Percentiles rank a stretch among this genome's conserved stretches.
These are phyloP conservation scores for Zygosaccharomyces bailii DNA, from an alignment of 805 yeast species.

Conservation along the genomic window DNA sequence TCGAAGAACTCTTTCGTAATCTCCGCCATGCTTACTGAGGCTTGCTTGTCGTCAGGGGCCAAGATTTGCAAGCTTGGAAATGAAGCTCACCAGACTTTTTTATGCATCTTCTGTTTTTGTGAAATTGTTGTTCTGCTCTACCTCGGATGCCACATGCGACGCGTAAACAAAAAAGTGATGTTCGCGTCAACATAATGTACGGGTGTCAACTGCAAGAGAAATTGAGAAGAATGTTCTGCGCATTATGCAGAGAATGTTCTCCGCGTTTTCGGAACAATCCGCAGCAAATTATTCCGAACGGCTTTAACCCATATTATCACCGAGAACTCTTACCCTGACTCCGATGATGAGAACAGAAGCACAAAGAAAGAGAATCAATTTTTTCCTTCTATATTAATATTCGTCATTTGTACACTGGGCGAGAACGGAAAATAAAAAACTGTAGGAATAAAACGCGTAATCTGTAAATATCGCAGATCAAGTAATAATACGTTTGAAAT, in stretches of 20 bases:
- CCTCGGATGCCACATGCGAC: neutral
- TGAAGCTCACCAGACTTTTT: neutral
- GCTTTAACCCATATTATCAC: constrained; percentile 1
- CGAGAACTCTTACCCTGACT: neutral
- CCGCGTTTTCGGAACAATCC: neutral
- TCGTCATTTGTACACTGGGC: neutral
- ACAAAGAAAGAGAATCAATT: no score
- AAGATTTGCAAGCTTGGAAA: neutral
- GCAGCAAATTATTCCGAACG: neutral
- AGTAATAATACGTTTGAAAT: neutral
- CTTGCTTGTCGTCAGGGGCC: neutral
- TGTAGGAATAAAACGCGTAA: neutral
- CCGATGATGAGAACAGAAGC: no score
- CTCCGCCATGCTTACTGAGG: constrained; percentile 6
- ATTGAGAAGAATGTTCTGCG: neutral
- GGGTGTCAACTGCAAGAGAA: neutral
- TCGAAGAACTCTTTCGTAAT: constrained; percentile 17
- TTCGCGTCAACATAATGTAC: neutral
- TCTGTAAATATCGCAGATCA: neutral
- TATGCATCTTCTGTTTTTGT: neutral
- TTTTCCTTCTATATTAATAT: neutral
- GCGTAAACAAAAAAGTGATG: neutral
- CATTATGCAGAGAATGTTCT: neutral
- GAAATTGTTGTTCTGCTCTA: neutral
- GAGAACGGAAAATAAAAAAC: neutral